phyloP scores from a whole-genome alignment of 306 rosid genomes.

The Lathyrus tuberosus region DNA sequence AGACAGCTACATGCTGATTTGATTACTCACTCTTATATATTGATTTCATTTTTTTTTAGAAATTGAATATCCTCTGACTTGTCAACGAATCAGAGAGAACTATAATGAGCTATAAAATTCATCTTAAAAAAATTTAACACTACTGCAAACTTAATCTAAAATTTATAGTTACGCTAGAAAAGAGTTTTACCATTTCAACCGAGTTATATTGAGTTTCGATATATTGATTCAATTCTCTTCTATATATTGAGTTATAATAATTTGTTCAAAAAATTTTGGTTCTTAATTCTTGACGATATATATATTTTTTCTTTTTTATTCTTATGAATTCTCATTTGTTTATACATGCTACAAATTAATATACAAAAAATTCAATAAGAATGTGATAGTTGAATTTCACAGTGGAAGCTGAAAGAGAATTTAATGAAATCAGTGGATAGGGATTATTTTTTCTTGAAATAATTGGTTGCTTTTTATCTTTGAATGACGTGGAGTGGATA shows the following conservation, averaged over 20 bases:
- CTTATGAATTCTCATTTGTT: not conserved
- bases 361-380: not conserved
- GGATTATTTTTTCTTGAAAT: conserved; percentile 14
- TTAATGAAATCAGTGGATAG: conserved; percentile 5
- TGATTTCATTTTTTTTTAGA: no score
- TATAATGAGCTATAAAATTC: no score
- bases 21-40: not conserved
- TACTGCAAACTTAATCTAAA: no score
- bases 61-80: no score
- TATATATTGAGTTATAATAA: not conserved
- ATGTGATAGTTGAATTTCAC: not conserved
- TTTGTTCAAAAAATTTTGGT: not conserved
- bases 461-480: not conserved
- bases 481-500: conserved; percentile 10
- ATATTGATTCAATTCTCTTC: no score
- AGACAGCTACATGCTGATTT: conserved; percentile 36
- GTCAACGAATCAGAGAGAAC: no score
- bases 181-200: no score
- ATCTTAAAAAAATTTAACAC: no score
- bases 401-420: conserved; percentile 11
- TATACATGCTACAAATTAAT: not conserved
- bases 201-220: no score
- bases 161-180: no score
- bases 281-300: not conserved
- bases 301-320: not conserved